These are phyloP conservation scores for Clathrospora elynae DNA, from an alignment of 2,329 filamentous ascomycete genomes.

Conservation along the genomic window DNA sequence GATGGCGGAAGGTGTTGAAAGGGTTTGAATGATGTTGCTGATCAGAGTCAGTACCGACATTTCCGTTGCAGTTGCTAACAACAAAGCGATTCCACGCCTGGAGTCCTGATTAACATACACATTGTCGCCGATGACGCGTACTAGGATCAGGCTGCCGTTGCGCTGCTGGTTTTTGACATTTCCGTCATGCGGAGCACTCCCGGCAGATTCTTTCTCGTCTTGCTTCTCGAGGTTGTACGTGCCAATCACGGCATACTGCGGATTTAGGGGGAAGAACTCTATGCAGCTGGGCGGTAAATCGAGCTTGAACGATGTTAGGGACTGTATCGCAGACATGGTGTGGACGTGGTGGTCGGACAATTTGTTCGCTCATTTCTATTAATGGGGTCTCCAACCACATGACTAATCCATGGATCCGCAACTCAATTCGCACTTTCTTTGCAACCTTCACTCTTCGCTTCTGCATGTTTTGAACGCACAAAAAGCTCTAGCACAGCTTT, in stretches of 20 bases:
- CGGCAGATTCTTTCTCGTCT: conserved; percentile 34
- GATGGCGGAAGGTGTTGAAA: conserved; percentile 71
- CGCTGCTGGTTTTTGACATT: conserved; percentile 62
- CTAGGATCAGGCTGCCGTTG: conserved; percentile 75
- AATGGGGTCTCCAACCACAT: conserved; percentile 15
- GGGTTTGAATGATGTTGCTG: conserved; percentile 59
- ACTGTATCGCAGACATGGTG: conserved; percentile 46
- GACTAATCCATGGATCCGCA: no score
- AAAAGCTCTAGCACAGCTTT: not conserved
- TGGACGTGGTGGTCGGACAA: conserved; percentile 6
- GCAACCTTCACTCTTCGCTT: not conserved
- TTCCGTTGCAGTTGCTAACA: no score
- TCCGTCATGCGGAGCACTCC: conserved; percentile 25
- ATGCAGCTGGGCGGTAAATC: conserved; percentile 77
- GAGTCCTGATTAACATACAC: conserved; percentile 68
- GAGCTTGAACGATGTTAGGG: conserved; percentile 59
- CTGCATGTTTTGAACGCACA: no score
- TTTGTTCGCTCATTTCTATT: conserved; percentile 21
- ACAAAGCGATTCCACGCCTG: no score
- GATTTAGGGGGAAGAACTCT: conserved; percentile 69
- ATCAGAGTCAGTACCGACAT: conserved; percentile 1
- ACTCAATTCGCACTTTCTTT: not conserved
- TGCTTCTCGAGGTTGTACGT: conserved; percentile 76
- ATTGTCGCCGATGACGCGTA: conserved; percentile 58
- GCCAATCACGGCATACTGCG: conserved; percentile 75